Evolutionary conservation across 2,329 filamentous ascomycete species (phyloP).

Genomic region (Aureobasidium vineae): DNA sequence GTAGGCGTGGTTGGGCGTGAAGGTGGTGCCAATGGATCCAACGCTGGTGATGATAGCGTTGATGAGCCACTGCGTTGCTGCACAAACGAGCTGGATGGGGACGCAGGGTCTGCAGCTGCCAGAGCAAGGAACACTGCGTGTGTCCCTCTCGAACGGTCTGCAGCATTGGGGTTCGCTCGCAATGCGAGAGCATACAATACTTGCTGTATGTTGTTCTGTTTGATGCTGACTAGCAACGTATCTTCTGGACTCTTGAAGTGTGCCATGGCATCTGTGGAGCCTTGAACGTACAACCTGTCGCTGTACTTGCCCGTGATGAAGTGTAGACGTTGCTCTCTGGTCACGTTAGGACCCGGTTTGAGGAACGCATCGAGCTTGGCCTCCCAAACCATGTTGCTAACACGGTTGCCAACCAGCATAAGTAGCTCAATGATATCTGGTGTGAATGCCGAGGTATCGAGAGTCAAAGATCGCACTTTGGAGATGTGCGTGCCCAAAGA

Average conservation of each 20-base stretch:
- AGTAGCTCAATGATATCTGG: constrained; percentile 95
- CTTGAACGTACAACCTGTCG: constrained; percentile 76
- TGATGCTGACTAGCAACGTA: constrained; percentile 85
- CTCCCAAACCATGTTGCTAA: constrained; percentile 98
- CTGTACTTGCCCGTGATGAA: constrained; percentile 97
- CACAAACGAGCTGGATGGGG: constrained; percentile 50
- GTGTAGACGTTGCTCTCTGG: constrained; percentile 82
- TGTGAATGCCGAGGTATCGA: constrained; percentile 95
- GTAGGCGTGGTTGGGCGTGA: constrained; percentile 41
- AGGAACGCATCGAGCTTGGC: constrained; percentile 69
- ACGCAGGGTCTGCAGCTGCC: constrained; percentile 85
- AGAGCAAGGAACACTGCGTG: constrained; percentile 89
- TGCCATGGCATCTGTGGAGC: constrained; percentile 62
- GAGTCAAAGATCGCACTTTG: constrained; percentile 90
- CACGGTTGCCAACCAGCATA: constrained; percentile 84
- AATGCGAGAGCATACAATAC: constrained; percentile 88
- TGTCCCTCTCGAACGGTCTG: constrained; percentile 82
- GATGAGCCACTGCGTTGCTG: constrained; percentile 37
- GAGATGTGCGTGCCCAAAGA: constrained; percentile 97
- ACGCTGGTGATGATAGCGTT: constrained; percentile 48
- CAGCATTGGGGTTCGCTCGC: constrained; percentile 79
- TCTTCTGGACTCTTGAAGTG: constrained; percentile 79
- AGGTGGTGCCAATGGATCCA: constrained; percentile 32
- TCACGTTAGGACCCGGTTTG: constrained; percentile 75
- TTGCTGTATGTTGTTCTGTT: constrained; percentile 92